Conservation (phyloP, 2,329 filamentous ascomycete genomes). For the Ceratocystis papillata region DNA sequence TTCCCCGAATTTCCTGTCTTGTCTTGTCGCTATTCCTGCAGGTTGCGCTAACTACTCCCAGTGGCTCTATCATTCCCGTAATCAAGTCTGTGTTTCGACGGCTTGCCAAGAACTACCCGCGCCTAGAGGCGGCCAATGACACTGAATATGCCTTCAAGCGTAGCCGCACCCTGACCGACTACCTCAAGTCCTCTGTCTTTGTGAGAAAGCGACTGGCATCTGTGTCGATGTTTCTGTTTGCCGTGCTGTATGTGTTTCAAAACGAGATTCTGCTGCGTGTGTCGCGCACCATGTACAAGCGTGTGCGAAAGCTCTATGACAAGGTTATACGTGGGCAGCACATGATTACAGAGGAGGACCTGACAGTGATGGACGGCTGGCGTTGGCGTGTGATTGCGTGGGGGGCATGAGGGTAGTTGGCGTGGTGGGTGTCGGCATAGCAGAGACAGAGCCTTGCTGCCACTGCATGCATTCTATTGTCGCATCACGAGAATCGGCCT, state of each 20-base stretch:
- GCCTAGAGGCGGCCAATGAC: slow-evolving; percentile 32
- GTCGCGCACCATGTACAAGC: slow-evolving; percentile 41
- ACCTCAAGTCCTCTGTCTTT: slow-evolving; percentile 39
- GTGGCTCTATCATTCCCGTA: slow-evolving; percentile 23
- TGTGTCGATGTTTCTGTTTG: slow-evolving; percentile 45
- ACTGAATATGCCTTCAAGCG: slow-evolving; percentile 48
- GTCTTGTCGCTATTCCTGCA: slow-evolving; percentile 23
- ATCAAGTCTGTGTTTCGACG: slow-evolving; percentile 22
- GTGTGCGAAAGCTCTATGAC: slow-evolving; percentile 29
- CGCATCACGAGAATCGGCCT: background rate
- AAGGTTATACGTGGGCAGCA: slow-evolving; percentile 26
- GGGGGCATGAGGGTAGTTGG: slow-evolving; percentile 26
- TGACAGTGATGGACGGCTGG: slow-evolving; percentile 44
- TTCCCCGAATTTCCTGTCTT: slow-evolving; percentile 23
- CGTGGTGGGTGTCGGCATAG: background rate
- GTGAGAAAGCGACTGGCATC: slow-evolving; percentile 39
- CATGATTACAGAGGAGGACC: slow-evolving; percentile 40
- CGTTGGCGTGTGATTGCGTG: slow-evolving; percentile 46
- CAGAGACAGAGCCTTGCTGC: background rate
- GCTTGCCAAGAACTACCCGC: slow-evolving; percentile 17
- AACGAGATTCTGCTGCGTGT: slow-evolving; percentile 48
- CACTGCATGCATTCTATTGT: background rate
- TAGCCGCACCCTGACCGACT: slow-evolving; percentile 40
- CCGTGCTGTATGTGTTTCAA: slow-evolving; percentile 47
- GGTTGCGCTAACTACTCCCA: slow-evolving; percentile 24